phyloP scores from a whole-genome alignment of 2,329 filamentous ascomycete genomes.

The Diaporthe citrichinensis region DNA sequence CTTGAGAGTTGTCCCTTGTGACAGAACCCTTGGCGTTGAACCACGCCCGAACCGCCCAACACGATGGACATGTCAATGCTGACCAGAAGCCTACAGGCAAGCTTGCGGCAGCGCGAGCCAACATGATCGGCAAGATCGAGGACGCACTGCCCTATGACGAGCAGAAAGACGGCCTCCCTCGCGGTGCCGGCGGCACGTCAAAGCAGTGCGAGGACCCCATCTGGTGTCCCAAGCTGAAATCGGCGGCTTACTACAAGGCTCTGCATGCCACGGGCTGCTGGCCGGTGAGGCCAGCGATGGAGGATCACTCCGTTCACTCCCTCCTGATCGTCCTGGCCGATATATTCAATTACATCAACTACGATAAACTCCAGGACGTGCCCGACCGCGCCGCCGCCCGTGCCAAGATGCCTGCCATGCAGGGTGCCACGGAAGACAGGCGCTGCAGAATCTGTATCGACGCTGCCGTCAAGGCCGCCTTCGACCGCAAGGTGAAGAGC shows the following conservation, averaged over 20 bases:
- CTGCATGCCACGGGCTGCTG: not conserved
- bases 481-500: conserved; percentile 22
- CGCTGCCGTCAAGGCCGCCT: conserved; percentile 17
- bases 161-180: conserved; percentile 9
- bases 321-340: not conserved
- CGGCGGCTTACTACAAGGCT: not conserved
- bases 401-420: not conserved
- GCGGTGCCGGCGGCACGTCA: not conserved
- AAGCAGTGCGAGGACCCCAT: not conserved
- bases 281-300: not conserved
- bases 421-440: not conserved
- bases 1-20: not conserved
- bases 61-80: not conserved
- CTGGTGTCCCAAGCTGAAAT: conserved; percentile 21
- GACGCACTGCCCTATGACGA: not conserved
- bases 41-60: accelerated
- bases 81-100: not conserved
- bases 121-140: conserved; percentile 19
- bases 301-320: not conserved
- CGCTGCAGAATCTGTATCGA: not conserved
- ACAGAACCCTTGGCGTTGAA: too few species aligned
- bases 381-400: not conserved
- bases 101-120: conserved; percentile 2
- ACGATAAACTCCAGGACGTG: not conserved
- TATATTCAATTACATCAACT: not conserved